Evolutionary conservation across 106 monocot genomes (phyloP).

Genomic region (Hemerocallis citrina): DNA sequence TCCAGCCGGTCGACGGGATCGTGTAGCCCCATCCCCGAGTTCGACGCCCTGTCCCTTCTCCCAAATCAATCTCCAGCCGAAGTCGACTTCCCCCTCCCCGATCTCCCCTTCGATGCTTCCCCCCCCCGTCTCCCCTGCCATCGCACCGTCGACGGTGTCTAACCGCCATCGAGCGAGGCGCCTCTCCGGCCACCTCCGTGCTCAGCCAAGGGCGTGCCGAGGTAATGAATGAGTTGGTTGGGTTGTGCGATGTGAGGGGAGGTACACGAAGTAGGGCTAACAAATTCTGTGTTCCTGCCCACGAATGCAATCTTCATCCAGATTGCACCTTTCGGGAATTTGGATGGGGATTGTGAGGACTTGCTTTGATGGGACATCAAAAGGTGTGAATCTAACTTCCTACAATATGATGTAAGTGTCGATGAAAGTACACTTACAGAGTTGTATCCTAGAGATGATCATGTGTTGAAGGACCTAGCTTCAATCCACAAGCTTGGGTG

Average conservation of each 20-base stretch:
- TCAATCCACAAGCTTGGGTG: conserved; percentile 29
- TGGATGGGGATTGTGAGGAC: conserved; percentile 41
- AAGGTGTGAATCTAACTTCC: conserved; percentile 30
- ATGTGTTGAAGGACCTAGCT: conserved; percentile 32
- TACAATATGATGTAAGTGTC: conserved; percentile 30
- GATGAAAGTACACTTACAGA: conserved; percentile 45
- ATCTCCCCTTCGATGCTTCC: no score
- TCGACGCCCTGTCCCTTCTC: no score
- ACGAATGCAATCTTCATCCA: conserved; percentile 30
- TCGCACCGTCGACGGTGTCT: no score
- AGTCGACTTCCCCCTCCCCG: no score
- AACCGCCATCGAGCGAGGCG: no score
- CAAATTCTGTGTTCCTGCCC: conserved; percentile 63
- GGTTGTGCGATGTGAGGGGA: conserved; percentile 69
- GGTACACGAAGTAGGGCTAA: conserved; percentile 74
- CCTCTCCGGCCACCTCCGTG: no score
- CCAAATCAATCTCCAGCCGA: no score
- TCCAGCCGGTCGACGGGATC: no score
- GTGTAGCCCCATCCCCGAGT: no score
- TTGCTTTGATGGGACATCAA: conserved; percentile 32
- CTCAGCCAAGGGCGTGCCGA: no score
- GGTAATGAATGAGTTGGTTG: no score
- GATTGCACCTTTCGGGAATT: conserved; percentile 45
- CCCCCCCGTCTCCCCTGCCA: no score
- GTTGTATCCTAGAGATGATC: conserved; percentile 35